Evolutionary conservation across 805 yeast genomes (phyloP).

Genomic region (Candida dendrica): DNA sequence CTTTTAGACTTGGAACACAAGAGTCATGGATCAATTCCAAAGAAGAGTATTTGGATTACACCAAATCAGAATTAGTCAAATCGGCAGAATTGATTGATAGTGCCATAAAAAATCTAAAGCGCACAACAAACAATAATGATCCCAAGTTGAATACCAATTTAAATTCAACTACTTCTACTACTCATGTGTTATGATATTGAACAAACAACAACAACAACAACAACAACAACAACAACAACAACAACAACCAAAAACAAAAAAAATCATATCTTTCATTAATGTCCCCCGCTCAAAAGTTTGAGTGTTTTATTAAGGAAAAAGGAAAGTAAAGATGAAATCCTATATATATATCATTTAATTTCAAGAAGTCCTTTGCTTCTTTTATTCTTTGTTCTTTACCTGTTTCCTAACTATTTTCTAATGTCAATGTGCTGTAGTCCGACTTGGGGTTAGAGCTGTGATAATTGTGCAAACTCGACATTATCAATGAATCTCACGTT

Average conservation of each 20-base stretch:
- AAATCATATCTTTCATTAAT: too few species aligned
- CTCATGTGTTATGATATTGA: neutral
- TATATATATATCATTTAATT: too few species aligned
- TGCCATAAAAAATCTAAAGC: constrained; percentile 14
- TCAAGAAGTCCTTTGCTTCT: too few species aligned
- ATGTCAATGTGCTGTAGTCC: too few species aligned
- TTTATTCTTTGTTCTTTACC: too few species aligned
- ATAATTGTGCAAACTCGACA: constrained; percentile 1
- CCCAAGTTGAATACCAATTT: neutral
- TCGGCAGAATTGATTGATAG: constrained; percentile 18
- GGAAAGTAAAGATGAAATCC: neutral
- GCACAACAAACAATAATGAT: neutral
- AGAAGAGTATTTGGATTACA: constrained; percentile 12
- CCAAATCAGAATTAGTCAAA: constrained; percentile 14
- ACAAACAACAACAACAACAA: neutral
- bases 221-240: too few species aligned
- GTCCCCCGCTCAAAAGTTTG: too few species aligned
- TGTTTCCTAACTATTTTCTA: too few species aligned
- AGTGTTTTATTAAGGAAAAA: too few species aligned
- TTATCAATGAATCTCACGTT: constrained; percentile 7
- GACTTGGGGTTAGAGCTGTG: constrained; percentile 1
- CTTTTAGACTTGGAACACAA: constrained; percentile 6
- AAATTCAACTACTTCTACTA: neutral
- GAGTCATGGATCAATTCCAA: constrained; percentile 19
- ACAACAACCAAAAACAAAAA: too few species aligned